Evolutionary conservation across 1,139 yeast genomes (phyloP).

Genomic region (Candida sp.): DNA sequence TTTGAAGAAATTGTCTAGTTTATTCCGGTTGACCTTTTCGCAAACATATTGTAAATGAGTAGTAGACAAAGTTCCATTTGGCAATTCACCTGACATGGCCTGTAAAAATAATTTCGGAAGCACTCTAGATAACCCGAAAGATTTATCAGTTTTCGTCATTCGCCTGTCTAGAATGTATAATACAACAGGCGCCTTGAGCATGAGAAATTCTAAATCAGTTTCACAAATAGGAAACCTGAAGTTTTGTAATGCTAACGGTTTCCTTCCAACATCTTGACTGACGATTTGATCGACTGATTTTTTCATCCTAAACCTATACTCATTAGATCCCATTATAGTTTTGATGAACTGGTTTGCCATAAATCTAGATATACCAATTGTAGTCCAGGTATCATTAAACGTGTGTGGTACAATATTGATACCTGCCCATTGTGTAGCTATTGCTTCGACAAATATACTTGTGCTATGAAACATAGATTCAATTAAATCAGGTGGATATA

Average conservation of each 20-base stretch:
- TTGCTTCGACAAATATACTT: conserved; percentile 60
- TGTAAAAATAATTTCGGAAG: conserved; percentile 89
- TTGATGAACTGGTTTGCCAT: conserved; percentile 76
- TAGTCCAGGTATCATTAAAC: conserved; percentile 88
- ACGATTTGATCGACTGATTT: conserved; percentile 63
- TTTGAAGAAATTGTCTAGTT: conserved; percentile 77
- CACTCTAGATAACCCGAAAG: conserved; percentile 88
- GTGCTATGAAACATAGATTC: conserved; percentile 80
- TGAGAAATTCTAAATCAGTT: conserved; percentile 58
- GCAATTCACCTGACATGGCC: conserved; percentile 92
- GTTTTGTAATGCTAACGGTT: conserved; percentile 72
- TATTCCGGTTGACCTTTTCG: conserved; percentile 89
- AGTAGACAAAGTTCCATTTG: conserved; percentile 76
- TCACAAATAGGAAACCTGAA: conserved; percentile 66
- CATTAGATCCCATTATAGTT: conserved; percentile 78
- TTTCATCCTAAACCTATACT: conserved; percentile 70
- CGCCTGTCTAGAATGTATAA: conserved; percentile 81
- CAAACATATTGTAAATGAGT: conserved; percentile 87
- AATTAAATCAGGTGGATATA: conserved; percentile 75
- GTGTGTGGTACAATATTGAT: conserved; percentile 83
- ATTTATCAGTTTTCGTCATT: conserved; percentile 94
- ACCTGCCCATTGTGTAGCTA: conserved; percentile 94
- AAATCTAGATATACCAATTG: conserved; percentile 78
- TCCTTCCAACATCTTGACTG: conserved; percentile 72
- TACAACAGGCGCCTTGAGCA: conserved; percentile 82